Conservation (phyloP, 139 green algal genomes). For the Chlorella vulgaris region DNA sequence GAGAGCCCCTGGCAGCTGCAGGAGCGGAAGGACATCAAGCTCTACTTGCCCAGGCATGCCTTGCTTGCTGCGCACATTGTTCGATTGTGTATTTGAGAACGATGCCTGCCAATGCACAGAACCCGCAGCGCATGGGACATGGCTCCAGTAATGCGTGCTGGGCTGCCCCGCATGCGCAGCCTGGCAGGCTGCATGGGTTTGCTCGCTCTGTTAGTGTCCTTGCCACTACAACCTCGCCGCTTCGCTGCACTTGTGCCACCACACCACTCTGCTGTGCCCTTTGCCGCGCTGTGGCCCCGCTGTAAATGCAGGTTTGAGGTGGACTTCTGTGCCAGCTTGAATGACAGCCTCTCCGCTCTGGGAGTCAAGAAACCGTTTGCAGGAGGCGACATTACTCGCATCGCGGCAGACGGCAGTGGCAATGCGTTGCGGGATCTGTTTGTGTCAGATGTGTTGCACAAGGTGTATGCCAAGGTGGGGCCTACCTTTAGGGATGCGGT, state of each 20-base stretch:
- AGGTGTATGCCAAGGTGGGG: constrained; percentile 18
- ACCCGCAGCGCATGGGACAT: too few species aligned
- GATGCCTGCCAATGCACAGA: background rate
- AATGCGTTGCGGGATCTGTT: constrained; percentile 1
- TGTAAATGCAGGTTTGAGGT: background rate
- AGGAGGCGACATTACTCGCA: background rate
- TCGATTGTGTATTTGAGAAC: background rate
- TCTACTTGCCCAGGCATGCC: constrained; percentile 26
- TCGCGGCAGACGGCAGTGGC: background rate
- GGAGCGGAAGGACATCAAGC: constrained; percentile 9
- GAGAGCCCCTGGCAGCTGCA: background rate
- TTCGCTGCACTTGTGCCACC: background rate
- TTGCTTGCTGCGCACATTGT: background rate
- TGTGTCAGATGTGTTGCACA: constrained; percentile 46
- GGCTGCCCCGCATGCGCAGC: background rate
- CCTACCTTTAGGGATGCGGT: background rate
- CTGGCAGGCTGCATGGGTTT: too few species aligned
- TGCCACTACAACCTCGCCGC: background rate
- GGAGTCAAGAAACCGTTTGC: background rate
- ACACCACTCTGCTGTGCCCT: background rate
- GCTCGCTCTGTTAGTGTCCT: too few species aligned
- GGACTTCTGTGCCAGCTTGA: background rate
- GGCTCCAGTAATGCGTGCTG: too few species aligned
- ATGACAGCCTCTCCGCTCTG: background rate
- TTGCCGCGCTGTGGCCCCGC: background rate